Evolutionary conservation across 1,284 basidiomycete species (phyloP), one percentile per base, ranked within the genome.

Genomic region (Ceratobasidium sp.): DNA sequence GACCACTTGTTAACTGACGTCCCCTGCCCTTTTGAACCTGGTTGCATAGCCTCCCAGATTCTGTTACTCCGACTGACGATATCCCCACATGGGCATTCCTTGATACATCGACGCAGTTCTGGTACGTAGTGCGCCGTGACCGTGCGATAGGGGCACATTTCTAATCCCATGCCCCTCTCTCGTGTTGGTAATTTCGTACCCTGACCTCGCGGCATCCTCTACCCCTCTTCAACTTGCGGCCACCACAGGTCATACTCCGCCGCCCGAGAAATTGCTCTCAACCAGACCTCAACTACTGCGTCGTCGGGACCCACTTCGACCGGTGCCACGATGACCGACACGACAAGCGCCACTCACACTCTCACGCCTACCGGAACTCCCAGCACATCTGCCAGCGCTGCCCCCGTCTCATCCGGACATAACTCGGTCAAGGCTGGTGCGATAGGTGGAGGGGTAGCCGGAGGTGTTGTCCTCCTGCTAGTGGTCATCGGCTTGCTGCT

Each of bases 361-460:
- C 54, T 55, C 62, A 75, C 73, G 48, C 62, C 23, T 16, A 65
- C 73, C 20, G 60, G 44, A 35, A 50, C 71, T 23, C 48, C 46
- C 48, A 65, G 27, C 8, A 54, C n/a, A n/a, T 64, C 71, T n/a
- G 30, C 71, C 48, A 38, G 27, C 50, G 33, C 30, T 33, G 52
- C 48, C 23, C 50, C 73, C 23, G 62, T 60, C 46, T 16, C 60
- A 30, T 30, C 73, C 18, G 30, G 60, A 14, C 60, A 62, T 35
- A 75, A 75, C 41, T 75, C 73, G 6, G 35, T 48, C 30, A 65
- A 75, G n/a, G 73, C 73, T 55, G 73, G 73, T 7, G 73, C 73
- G 27, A 75, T 75, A 65, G 73, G 73, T 8, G 73, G 73, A 5
- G 73, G 73, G 2, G 73, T 75, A 65, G 73, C 48, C 6, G 73